Percentiles rank a stretch among this genome's conserved stretches.
Evolutionary conservation across 352 stramenopile species (phyloP).

Genomic region (Phytopythium delawarense): DNA sequence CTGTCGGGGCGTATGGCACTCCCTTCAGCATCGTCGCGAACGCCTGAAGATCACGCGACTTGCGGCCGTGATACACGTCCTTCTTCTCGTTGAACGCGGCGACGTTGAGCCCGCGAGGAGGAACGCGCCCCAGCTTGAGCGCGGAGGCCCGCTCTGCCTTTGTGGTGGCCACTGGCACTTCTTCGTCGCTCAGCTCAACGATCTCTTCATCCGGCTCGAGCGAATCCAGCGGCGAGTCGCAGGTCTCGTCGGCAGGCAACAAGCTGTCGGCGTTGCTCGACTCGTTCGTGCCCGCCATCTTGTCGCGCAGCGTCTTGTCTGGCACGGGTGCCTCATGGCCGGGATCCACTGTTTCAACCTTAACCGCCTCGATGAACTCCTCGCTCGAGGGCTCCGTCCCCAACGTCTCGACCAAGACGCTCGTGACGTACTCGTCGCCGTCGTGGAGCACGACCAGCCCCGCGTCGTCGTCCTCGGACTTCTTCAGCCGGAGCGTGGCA

Average conservation of each 20-base stretch:
- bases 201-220: constrained; percentile 29
- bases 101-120: not conserved
- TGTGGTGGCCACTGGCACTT: constrained; percentile 5
- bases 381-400: not conserved
- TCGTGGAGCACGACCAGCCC: constrained; percentile 9
- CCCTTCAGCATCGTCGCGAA: not conserved
- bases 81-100: not conserved
- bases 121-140: not conserved
- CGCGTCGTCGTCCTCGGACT: constrained; percentile 6
- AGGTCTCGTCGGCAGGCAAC: not conserved
- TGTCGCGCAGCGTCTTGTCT: not conserved
- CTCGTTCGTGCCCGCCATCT: not conserved
- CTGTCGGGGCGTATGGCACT: not conserved
- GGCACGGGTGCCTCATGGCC: not conserved
- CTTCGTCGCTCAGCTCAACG: constrained; percentile 35
- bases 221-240: not conserved
- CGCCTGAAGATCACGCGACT: not conserved
- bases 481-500: not conserved
- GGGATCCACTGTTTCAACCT: not conserved
- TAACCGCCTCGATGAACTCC: constrained; percentile 6
- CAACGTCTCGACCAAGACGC: constrained; percentile 16
- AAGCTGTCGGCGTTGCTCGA: not conserved
- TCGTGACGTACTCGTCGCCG: constrained; percentile 10
- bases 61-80: not conserved
- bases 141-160: not conserved